Percentiles rank a stretch among this genome's conserved stretches.
phyloP scores from a whole-genome alignment of 2,329 filamentous ascomycete species.

The Tolypocladium endophyticum region DNA sequence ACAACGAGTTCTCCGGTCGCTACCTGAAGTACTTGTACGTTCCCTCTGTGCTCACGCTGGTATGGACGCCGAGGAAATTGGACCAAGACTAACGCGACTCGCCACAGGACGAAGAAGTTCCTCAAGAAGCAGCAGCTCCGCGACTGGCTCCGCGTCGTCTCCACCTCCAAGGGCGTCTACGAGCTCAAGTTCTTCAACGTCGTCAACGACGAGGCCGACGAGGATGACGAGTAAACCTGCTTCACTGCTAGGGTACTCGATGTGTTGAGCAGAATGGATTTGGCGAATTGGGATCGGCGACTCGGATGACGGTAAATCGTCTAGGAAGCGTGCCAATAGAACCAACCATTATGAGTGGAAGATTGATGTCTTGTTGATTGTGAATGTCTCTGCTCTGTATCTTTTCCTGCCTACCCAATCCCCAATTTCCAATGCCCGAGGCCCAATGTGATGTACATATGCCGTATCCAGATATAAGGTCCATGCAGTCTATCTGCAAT shows the following conservation, averaged over 20 bases:
- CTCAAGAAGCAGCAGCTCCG: slow-evolving; percentile 99
- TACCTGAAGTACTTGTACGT: slow-evolving; percentile 99
- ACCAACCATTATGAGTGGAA: not conserved
- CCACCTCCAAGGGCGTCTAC: slow-evolving; percentile 95
- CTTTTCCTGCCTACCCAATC: not conserved
- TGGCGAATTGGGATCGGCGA: not conserved
- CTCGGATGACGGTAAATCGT: not conserved
- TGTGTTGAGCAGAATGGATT: not conserved
- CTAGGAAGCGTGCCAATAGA: not conserved
- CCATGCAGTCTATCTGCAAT: not conserved
- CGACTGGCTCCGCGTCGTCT: slow-evolving; percentile 99
- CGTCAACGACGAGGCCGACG: slow-evolving; percentile 93
- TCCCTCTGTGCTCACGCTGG: not conserved
- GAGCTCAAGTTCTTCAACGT: slow-evolving; percentile 99
- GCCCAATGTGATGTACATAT: not conserved
- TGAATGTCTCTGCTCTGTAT: not conserved
- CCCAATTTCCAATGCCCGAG: not conserved
- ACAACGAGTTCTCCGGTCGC: slow-evolving; percentile 96
- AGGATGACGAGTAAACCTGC: slow-evolving; percentile 85
- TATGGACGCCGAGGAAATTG: not conserved
- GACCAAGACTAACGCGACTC: not conserved
- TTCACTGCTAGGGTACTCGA: slow-evolving; percentile 1
- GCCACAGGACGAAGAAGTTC: slow-evolving; percentile 94
- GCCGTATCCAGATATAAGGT: no score
- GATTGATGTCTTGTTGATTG: not conserved